Evolutionary conservation across 768 basidiomycete genomes (phyloP).

Genomic region (Lenzites betulinus): DNA sequence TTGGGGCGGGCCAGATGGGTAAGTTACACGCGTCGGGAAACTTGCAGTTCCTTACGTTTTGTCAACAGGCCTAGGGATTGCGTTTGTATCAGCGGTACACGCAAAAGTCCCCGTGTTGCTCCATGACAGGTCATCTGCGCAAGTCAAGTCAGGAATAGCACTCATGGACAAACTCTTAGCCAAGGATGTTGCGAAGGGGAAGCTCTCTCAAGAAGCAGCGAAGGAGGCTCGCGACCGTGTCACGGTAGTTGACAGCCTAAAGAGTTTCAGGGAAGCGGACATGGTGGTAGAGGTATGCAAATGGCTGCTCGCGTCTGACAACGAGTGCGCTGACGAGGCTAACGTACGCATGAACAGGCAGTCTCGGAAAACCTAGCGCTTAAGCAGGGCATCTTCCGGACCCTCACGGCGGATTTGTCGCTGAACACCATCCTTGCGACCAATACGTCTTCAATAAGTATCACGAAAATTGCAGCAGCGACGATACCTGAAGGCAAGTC

Average conservation of each 20-base stretch:
- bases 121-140: conserved; percentile 76
- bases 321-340: not conserved
- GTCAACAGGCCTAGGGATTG: conserved; percentile 79
- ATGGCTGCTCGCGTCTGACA: not conserved
- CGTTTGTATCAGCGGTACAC: conserved; percentile 80
- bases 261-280: conserved; percentile 75
- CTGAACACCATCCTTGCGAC: conserved; percentile 82
- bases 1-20: conserved; percentile 84
- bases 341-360: conserved; percentile 50
- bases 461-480: conserved; percentile 90
- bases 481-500: conserved; percentile 61
- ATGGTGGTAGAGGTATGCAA: conserved; percentile 81
- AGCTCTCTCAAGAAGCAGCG: conserved; percentile 66
- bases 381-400: conserved; percentile 76
- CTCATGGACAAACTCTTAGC: conserved; percentile 80
- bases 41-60: not conserved
- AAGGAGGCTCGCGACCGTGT: conserved; percentile 74
- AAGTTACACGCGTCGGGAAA: not conserved
- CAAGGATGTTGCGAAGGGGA: conserved; percentile 89
- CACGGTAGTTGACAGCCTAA: conserved; percentile 53
- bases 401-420: conserved; percentile 65
- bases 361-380: conserved; percentile 82
- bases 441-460: conserved; percentile 93
- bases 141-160: conserved; percentile 70
- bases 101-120: conserved; percentile 86